phyloP scores from a whole-genome alignment of 1,284 basidiomycete species.

The Microbotryum saponariae region DNA sequence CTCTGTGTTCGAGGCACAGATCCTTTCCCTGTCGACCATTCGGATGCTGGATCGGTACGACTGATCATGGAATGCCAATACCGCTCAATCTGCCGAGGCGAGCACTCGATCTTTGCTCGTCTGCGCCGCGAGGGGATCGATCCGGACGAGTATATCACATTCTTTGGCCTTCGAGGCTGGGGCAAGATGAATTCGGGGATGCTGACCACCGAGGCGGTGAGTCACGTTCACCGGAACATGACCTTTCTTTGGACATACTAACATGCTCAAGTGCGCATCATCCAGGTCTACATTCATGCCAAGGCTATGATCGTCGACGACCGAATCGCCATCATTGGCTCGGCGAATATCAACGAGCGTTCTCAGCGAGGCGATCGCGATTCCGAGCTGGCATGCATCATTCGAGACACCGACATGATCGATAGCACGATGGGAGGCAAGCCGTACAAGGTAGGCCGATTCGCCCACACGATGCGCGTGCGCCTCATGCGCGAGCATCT shows the following conservation, averaged over 20 bases:
- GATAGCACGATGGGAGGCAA: conserved; percentile 82
- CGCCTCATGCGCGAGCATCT: conserved; percentile 95
- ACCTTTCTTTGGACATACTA: background rate
- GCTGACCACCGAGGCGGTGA: conserved; percentile 66
- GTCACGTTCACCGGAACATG: background rate
- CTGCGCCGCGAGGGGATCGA: conserved; percentile 82
- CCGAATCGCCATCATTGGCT: conserved; percentile 93
- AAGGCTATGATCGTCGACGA: conserved; percentile 88
- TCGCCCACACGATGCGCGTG: conserved; percentile 87
- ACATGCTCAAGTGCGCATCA: background rate
- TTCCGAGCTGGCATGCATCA: conserved; percentile 85
- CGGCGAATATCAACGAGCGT: conserved; percentile 97
- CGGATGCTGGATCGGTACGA: conserved; percentile 83
- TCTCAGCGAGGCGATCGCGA: conserved; percentile 93
- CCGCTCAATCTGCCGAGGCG: conserved; percentile 77
- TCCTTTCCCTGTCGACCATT: conserved; percentile 83
- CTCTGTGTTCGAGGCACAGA: conserved; percentile 39
- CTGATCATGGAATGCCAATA: conserved; percentile 92
- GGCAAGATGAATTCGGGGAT: conserved; percentile 77
- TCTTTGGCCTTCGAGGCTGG: conserved; percentile 92
- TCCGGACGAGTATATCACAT: conserved; percentile 84
- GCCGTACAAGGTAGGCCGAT: conserved; percentile 91
- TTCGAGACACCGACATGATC: conserved; percentile 95
- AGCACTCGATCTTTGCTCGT: conserved; percentile 83
- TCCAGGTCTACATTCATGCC: conserved; percentile 35